Percentiles rank a stretch among this genome's conserved stretches.
phyloP scores from a whole-genome alignment of 2,329 filamentous ascomycete genomes.

The Colletotrichum euphorbiae region DNA sequence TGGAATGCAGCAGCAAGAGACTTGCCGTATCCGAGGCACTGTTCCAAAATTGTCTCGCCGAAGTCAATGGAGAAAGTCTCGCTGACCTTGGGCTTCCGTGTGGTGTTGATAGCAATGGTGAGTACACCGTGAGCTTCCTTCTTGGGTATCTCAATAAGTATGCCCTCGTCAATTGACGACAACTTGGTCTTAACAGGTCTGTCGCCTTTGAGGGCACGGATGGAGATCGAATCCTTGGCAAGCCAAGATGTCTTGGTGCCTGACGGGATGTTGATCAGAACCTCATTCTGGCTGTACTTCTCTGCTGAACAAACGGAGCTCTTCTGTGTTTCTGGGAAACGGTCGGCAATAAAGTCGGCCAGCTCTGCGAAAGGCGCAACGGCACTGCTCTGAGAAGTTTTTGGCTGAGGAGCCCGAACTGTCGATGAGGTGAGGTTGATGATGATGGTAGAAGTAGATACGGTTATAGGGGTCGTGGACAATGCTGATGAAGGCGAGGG shows the following conservation, averaged over 20 bases:
- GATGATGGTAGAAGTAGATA: slow-evolving; percentile 48
- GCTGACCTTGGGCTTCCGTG: slow-evolving; percentile 69
- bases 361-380: slow-evolving; percentile 54
- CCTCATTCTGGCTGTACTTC: slow-evolving; percentile 59
- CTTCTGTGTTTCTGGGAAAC: slow-evolving; percentile 46
- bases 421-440: slow-evolving; percentile 53
- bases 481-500: neutral
- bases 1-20: slow-evolving; percentile 56
- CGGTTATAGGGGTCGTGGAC: slow-evolving; percentile 3
- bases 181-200: slow-evolving; percentile 61
- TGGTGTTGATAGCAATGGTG: slow-evolving; percentile 68
- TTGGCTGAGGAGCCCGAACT: slow-evolving; percentile 45
- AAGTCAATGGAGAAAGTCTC: slow-evolving; percentile 72
- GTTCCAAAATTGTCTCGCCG: slow-evolving; percentile 60
- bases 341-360: slow-evolving; percentile 56
- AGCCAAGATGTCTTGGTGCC: slow-evolving; percentile 66
- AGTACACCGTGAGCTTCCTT: slow-evolving; percentile 69
- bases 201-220: slow-evolving; percentile 64
- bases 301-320: slow-evolving; percentile 59
- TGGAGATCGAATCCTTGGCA: slow-evolving; percentile 65
- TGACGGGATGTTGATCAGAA: slow-evolving; percentile 65
- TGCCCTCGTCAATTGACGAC: slow-evolving; percentile 60
- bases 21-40: slow-evolving; percentile 58
- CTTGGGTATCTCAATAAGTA: slow-evolving; percentile 63
- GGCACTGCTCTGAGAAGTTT: slow-evolving; percentile 45